Percentiles rank a stretch among this genome's conserved stretches.
phyloP scores from a whole-genome alignment of 2,329 filamentous ascomycete species.

The Endocalyx cinctus region DNA sequence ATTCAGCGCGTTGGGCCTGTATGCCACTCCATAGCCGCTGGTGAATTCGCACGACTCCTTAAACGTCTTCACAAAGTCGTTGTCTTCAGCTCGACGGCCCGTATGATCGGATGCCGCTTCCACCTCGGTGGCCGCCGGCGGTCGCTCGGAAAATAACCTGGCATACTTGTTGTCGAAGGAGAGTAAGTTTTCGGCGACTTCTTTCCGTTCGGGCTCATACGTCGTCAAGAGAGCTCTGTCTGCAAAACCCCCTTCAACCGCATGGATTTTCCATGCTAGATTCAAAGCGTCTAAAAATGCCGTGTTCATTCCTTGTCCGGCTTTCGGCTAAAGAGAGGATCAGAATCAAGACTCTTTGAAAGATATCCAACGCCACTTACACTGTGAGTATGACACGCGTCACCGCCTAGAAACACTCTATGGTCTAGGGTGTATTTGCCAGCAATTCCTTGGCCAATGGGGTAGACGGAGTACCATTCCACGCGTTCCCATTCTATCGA shows the following conservation, averaged over 20 bases:
- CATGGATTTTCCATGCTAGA: constrained; percentile 93
- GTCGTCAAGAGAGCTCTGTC: constrained; percentile 70
- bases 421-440: constrained; percentile 64
- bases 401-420: constrained; percentile 69
- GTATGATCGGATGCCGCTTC: constrained; percentile 52
- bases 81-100: constrained; percentile 47
- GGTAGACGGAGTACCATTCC: constrained; percentile 74
- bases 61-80: constrained; percentile 84
- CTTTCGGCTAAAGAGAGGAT: constrained; percentile 59
- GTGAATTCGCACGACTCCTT: constrained; percentile 91
- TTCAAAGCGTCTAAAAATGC: constrained; percentile 80
- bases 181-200: constrained; percentile 78
- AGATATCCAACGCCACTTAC: constrained; percentile 37
- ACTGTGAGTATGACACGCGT: constrained; percentile 76
- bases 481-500: constrained; percentile 62
- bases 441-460: constrained; percentile 69
- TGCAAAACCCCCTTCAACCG: constrained; percentile 80
- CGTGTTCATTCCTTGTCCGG: constrained; percentile 77
- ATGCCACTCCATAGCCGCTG: constrained; percentile 84
- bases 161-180: constrained; percentile 87
- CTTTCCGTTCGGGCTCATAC: constrained; percentile 81
- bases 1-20: constrained; percentile 77
- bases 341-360: constrained; percentile 1
- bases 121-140: constrained; percentile 69
- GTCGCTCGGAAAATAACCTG: constrained; percentile 78